Evolutionary conservation across 179 eudicot species (phyloP), one percentile per base, ranked within the genome.

Genomic region (Silene noctiflora): DNA sequence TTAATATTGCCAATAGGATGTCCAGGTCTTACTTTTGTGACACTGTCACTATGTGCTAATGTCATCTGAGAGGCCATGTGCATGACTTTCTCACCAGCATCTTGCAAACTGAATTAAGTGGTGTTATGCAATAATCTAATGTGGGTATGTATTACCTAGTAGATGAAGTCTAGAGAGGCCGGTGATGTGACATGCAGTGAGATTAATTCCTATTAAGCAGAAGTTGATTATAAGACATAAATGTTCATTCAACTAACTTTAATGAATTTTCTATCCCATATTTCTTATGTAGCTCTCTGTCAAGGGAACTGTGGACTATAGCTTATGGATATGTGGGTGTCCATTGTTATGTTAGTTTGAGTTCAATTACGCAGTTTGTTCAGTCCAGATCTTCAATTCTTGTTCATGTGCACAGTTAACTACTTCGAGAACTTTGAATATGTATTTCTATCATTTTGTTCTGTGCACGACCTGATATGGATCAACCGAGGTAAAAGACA

Each of bases 41-140:
- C 42, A 33, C n/a, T n/a, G 4, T 4, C 6, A 33, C 6, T 17
- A 7, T 69, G 24, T 63, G 75, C n/a, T 16, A 21, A 44, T 60
- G 14, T 33, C 65, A 27, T 35, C 17, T 20, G 39, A 71, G 69
- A 58, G 77, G 29, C 73, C 63, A 17, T 56, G 48, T 9, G 39
- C 69, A 27, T 46, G 39, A 31, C 33, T 55, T 9, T 73, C 61
- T 72, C 27, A 13, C 61, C 70, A 62, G 74, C 59, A 48, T 25
- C 22, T 29, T 31, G 63, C 51, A 31, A 35, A 27, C 39, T 59
- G 9, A 33, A 35, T 46, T 22, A 3, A 1, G 20, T 16, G 14
- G 64, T 44, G 75, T 22, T 70, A 14, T 70, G 8, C 51, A 21
- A 70, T 55, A 6, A 55, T 55, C 14, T 55, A 17, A 17, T 5